Base-by-base conservation (phyloP, 257 asterid genomes). In the Coffea canephora region DNA sequence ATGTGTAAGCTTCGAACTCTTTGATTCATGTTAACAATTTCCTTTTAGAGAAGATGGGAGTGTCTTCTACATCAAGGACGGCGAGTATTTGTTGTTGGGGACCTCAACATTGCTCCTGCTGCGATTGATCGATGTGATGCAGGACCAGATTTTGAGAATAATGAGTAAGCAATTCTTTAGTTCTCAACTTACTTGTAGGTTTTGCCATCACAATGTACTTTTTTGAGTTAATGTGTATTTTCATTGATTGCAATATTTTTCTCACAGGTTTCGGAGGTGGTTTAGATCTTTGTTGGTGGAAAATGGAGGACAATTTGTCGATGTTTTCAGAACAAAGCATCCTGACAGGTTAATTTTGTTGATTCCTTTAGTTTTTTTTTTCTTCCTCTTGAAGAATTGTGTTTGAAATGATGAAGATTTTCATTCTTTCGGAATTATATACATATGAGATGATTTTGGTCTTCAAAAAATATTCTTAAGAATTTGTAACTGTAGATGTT, bases 91-190 rank as follows among this genome's bases (percentile, higher is more conserved):
- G 93, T 95, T 79, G 96, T 94, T 75, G 99, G 99, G 81, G 99
- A 95, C 87, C 97, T 95, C 78, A 95, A 93, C 79, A 92, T 95
- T 84, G 92, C 98, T 75, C 99, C 99, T 75, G 83, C 83, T 79
- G 85, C 91, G 52, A 87, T 92, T 73, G 99, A 95, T 82, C 87
- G 97, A 45, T 95, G 99, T 85, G 99, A 93, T 64, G 97, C 98
- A 69, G 96, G 88, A 69, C 94, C 97, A 48, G 97, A 89, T 85
- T 95, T 93, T 74, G 99, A 92, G 87, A 92, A 89, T 79, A 92
- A 95, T 72, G 91, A 85, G 99, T 93, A 81, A 92, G 97, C 85
- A 81, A 45, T 76, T 75, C 39, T 69, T 48, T 48, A 23, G 77
- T 67, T 72, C 43, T 11, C 59, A 21, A 19, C 16, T 16, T 11